Base-by-base conservation (phyloP, 1,139 yeast genomes). In the Yamadazyma jaroonii region DNA sequence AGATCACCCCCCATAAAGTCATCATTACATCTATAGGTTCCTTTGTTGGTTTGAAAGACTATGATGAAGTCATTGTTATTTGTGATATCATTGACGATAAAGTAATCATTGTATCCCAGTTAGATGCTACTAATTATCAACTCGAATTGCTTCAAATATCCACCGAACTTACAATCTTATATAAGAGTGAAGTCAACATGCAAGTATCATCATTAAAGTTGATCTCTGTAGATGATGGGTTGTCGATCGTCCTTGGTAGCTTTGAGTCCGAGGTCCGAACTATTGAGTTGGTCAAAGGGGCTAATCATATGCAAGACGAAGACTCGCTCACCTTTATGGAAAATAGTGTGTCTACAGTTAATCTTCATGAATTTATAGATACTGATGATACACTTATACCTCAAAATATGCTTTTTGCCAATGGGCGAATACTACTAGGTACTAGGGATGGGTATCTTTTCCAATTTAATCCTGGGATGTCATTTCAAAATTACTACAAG, bases 381-480 rank as follows among this genome's bases (percentile, higher is more conserved):
- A 11, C 22, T 9, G 29, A 27, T 13, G 22, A 52, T 25, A 59
- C 60, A 0, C 20, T 22, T 12, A 26, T 58, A 5, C 61, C 64
- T 4, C 41, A 53, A 39, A 59, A 55, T 35, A 42, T 53, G 9
- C 9, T 44, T 2, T 14, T 37, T 3, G n/a, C 32, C 4, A 29
- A 34, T 4, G 32, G 35, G 5, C 35, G 32, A 7, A 44, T 61
- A 1, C 41, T 52, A 4, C 34, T 72, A 7, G 70, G 72, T 0
- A 51, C 71, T 1, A 57, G 53, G 37, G 59, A 57, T 24, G 72
- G 73, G 1, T 50, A 43, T 25, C 49, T 49, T 13, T 39, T 59
- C 3, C 46, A 42, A 7, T 52, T 54, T 5, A 44, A 45, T 2
- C 32, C 56, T 4, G 25, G 44, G 2, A 9, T 54, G 1, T 31